A percentile compares a stretch with the other conserved stretches of the same genome.
These are phyloP conservation scores for Calocera viscosa DNA, from an alignment of 768 basidiomycete species.

Conservation along the genomic window DNA sequence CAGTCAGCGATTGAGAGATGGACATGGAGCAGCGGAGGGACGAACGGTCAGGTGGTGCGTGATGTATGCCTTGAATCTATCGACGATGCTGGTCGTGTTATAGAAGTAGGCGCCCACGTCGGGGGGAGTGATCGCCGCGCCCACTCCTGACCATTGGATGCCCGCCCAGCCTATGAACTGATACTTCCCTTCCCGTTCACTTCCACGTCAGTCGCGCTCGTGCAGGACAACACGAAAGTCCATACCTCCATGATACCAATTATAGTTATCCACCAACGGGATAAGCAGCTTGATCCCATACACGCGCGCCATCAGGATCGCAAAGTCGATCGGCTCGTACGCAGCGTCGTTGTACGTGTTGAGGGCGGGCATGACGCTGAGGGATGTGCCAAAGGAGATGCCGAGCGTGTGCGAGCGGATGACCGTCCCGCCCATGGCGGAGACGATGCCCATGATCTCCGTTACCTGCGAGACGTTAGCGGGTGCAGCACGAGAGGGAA, in stretches of 20 bases:
- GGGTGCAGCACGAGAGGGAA: not conserved
- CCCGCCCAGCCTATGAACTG: constrained; percentile 24
- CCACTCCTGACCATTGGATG: constrained; percentile 15
- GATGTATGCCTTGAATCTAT: constrained; percentile 24
- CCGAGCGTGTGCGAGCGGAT: constrained; percentile 26
- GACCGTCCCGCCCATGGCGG: constrained; percentile 20
- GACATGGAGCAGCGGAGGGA: not conserved
- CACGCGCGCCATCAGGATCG: constrained; percentile 21
- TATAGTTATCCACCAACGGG: constrained; percentile 15
- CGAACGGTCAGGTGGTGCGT: constrained; percentile 20
- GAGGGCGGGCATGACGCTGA: constrained; percentile 24
- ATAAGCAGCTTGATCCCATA: constrained; percentile 20
- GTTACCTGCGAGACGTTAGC: not conserved
- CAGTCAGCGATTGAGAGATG: constrained; percentile 9
- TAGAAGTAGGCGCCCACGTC: constrained; percentile 23
- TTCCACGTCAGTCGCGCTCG: not conserved
- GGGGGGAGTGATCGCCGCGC: constrained; percentile 21
- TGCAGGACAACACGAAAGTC: not conserved
- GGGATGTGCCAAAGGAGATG: constrained; percentile 22
- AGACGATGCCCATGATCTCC: not conserved
- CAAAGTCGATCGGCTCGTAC: constrained; percentile 25
- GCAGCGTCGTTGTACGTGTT: constrained; percentile 22
- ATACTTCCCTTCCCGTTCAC: constrained; percentile 22
- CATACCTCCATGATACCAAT: not conserved
- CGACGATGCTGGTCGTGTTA: constrained; percentile 18